phyloP scores from a whole-genome alignment of 306 rosid species.

The Medicago truncatula region DNA sequence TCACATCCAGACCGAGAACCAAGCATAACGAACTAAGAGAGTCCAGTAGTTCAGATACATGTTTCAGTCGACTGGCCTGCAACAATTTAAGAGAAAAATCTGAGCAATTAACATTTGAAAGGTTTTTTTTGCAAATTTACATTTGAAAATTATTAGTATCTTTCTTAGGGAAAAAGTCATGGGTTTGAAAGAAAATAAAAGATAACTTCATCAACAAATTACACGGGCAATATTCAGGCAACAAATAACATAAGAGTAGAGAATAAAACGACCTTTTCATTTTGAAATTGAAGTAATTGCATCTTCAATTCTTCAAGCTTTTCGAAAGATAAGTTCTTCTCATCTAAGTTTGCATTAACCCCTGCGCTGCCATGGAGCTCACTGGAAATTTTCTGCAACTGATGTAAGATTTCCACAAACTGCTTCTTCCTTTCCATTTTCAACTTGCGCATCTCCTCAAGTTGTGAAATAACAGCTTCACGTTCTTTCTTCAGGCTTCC shows the following conservation, averaged over 20 bases:
- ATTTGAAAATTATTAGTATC: neutral
- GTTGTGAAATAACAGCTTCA: conserved; percentile 51
- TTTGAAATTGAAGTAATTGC: conserved; percentile 51
- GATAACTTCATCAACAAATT: conserved; percentile 1
- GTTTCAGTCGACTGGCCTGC: conserved; percentile 63
- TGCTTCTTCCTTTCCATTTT: conserved; percentile 64
- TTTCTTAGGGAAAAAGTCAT: neutral
- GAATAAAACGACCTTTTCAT: conserved; percentile 66
- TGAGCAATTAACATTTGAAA: neutral
- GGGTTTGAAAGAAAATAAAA: conserved; percentile 19
- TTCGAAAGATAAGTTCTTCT: conserved; percentile 63
- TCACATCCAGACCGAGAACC: conserved; percentile 49
- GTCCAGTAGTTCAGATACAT: conserved; percentile 50
- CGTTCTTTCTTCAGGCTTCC: conserved; percentile 67
- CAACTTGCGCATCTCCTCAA: conserved; percentile 59
- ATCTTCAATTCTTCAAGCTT: conserved; percentile 54
- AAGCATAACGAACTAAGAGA: conserved; percentile 46
- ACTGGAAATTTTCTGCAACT: conserved; percentile 56
- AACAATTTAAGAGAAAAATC: neutral
- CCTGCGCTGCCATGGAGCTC: conserved; percentile 51
- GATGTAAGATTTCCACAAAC: conserved; percentile 55
- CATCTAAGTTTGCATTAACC: conserved; percentile 50
- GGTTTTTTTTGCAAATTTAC: neutral
- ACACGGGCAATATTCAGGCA: conserved; percentile 8
- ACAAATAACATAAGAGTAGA: conserved; percentile 1